phyloP scores from a whole-genome alignment of 257 asterid species.

The Orobanche coerulescens region DNA sequence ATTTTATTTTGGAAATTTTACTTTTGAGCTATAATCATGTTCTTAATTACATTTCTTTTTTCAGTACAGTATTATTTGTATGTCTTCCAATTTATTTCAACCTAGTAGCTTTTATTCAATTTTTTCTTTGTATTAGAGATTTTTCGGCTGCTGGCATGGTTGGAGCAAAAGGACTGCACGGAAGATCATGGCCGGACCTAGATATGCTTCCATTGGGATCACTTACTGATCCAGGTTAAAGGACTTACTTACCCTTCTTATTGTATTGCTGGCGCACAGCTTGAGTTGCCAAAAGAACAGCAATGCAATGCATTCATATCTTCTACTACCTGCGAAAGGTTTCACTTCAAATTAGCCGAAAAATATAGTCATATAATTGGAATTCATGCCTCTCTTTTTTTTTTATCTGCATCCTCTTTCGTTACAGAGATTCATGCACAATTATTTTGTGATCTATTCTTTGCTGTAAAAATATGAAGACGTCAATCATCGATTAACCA shows the following conservation, averaged over 20 bases:
- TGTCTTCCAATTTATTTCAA: background rate
- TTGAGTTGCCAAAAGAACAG: too few relatives aligned
- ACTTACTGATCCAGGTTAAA: slow-evolving; percentile 67
- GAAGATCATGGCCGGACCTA: slow-evolving; percentile 97
- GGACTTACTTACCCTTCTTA: background rate
- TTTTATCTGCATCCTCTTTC: too few relatives aligned
- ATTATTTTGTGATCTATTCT: background rate
- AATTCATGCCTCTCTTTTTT: background rate
- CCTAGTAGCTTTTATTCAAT: background rate
- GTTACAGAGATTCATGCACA: background rate
- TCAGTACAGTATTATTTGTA: too few relatives aligned
- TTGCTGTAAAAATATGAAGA: too few relatives aligned
- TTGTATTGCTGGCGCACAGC: too few relatives aligned
- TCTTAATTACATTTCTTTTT: background rate
- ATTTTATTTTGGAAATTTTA: slow-evolving; percentile 8
- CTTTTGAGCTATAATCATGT: background rate
- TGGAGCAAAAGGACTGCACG: slow-evolving; percentile 71
- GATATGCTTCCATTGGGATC: slow-evolving; percentile 98
- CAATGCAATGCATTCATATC: too few relatives aligned
- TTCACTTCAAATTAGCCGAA: background rate
- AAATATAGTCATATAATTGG: background rate
- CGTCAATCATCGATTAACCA: background rate
- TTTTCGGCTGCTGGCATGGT: slow-evolving; percentile 63
- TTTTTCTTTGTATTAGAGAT: slow-evolving; percentile 36
- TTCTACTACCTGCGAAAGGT: too few relatives aligned